Base-by-base conservation (phyloP, 2,329 filamentous ascomycete genomes). In the Aspergillus costaricaensis region DNA sequence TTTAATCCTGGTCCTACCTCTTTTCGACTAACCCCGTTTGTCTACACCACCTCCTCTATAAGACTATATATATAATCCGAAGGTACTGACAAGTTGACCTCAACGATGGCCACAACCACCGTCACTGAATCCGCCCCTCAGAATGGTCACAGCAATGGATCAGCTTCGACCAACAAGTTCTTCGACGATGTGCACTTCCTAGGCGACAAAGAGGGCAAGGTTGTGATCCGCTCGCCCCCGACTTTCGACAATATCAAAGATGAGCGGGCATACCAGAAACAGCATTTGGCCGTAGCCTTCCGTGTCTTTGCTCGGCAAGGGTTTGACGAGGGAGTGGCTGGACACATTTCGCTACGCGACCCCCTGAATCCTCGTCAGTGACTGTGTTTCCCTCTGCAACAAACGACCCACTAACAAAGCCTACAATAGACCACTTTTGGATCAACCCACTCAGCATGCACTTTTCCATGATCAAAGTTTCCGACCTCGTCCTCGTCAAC, bases 271-370 rank as follows among this genome's bases (percentile, higher is more conserved):
- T 81, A 60, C 25, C 60, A 77, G 44, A 80, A 80, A 65, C 76
- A 81, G 55, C 80, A 81, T 59, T 72, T 81, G 36, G 79, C 78
- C 0, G 79, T 76, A 8, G 80, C 78, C 6, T 82, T 69, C 30
- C 60, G 66, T 4, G 51, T 67, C n/a, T 69, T 67, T 19, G 62
- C 61, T 4, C 44, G 58, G 27, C 54, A 62, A 3, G 66, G 64
- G 1, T 69, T 61, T 15, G 55, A 54, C 5, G 65, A 68, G 19
- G 65, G 67, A 2, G 62, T 64, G 15, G 55, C 76, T 2, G 80
- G 79, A n/a, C 80, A 82, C 60, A 81, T 82, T 52, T 77, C 74
- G 17, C 74, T 80, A 9, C 70, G 79, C 21, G 74, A 75, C 63
- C 73, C 74, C 5, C 67, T 73, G 27, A 47, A 70, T 50, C 73